Evolutionary conservation across 2,329 filamentous ascomycete genomes (phyloP).

Genomic region (Claviceps quebecensis): DNA sequence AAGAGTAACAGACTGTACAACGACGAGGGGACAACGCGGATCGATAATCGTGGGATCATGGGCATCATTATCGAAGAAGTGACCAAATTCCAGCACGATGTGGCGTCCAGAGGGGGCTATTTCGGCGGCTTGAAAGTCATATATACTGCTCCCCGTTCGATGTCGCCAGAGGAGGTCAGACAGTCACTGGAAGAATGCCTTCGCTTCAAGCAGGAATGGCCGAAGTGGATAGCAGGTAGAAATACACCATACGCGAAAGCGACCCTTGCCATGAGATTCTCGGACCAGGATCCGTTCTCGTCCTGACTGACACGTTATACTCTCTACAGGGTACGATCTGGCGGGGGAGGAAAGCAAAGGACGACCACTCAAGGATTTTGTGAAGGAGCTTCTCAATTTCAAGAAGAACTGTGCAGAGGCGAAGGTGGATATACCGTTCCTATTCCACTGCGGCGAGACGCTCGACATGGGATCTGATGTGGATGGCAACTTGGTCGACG

Average conservation of each 20-base stretch:
- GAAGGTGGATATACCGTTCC: slow-evolving; percentile 48
- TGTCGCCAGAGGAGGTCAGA: slow-evolving; percentile 31
- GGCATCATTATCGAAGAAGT: slow-evolving; percentile 42
- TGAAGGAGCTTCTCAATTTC: slow-evolving; percentile 43
- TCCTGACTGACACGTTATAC: background rate
- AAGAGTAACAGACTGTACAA: slow-evolving; percentile 44
- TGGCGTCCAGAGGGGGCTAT: slow-evolving; percentile 16
- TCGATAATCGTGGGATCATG: slow-evolving; percentile 47
- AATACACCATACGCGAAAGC: background rate
- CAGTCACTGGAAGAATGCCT: slow-evolving; percentile 47
- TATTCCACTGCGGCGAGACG: slow-evolving; percentile 68
- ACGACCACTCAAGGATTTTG: slow-evolving; percentile 41
- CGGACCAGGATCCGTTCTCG: background rate
- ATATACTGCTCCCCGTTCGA: slow-evolving; percentile 55
- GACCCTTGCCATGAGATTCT: background rate
- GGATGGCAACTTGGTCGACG: slow-evolving; percentile 56
- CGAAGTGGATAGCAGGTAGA: slow-evolving; percentile 47
- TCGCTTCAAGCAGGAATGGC: slow-evolving; percentile 41
- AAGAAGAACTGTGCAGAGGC: slow-evolving; percentile 32
- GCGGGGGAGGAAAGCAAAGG: slow-evolving; percentile 54
- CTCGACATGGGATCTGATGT: slow-evolving; percentile 49
- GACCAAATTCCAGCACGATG: slow-evolving; percentile 27
- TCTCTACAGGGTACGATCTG: slow-evolving; percentile 46
- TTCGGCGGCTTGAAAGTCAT: slow-evolving; percentile 58
- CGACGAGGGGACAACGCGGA: slow-evolving; percentile 37